Evolutionary conservation across 805 yeast species (phyloP).

Genomic region (Wickerhamiella brachini): DNA sequence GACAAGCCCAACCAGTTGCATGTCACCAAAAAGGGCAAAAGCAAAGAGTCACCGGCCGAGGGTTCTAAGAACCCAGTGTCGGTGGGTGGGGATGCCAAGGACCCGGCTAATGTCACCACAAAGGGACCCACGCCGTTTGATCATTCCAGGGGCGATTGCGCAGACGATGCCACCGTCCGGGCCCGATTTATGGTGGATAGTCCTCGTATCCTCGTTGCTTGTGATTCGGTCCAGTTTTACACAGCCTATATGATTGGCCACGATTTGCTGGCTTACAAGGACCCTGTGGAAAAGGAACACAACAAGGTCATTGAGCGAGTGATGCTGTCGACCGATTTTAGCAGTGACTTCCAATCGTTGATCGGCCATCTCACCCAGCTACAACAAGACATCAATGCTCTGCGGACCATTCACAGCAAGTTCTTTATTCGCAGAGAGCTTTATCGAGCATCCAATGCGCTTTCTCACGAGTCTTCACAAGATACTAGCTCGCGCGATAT

Average conservation of each 20-base stretch:
- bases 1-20: conserved; percentile 40
- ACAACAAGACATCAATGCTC: conserved; percentile 36
- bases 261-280: conserved; percentile 56
- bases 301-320: conserved; percentile 51
- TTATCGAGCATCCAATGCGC: neutral
- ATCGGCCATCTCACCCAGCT: conserved; percentile 34
- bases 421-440: conserved; percentile 16
- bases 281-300: conserved; percentile 48
- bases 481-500: conserved; percentile 11
- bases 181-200: conserved; percentile 34
- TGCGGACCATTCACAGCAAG: conserved; percentile 31
- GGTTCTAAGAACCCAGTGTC: too few relatives aligned
- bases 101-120: too few relatives aligned
- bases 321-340: conserved; percentile 53
- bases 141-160: conserved; percentile 15
- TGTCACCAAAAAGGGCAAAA: neutral
- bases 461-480: conserved; percentile 1
- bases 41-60: too few relatives aligned
- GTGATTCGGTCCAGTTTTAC: conserved; percentile 63
- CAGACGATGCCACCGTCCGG: conserved; percentile 10
- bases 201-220: conserved; percentile 51
- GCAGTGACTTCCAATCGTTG: conserved; percentile 39
- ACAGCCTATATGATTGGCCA: conserved; percentile 48
- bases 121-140: neutral
- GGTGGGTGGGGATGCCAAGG: too few relatives aligned